Conservation (phyloP, 345 rosid species). For the Carallia pectinifolia region DNA sequence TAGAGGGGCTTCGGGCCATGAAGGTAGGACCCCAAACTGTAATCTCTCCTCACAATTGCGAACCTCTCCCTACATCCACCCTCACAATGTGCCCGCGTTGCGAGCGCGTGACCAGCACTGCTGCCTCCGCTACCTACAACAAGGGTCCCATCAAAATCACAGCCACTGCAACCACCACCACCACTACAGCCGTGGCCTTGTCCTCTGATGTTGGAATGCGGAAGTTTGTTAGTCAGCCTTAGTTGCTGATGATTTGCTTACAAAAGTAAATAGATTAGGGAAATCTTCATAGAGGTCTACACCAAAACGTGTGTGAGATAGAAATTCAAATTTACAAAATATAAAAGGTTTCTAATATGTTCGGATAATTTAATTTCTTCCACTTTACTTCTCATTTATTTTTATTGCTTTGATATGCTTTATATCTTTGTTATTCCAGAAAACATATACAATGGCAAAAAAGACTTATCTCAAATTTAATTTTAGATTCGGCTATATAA, state of each 20-base stretch:
- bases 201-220: constrained; percentile 38
- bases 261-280: constrained; percentile 10
- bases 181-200: constrained; percentile 21
- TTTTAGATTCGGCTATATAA: too few relatives aligned
- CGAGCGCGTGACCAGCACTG: constrained; percentile 68
- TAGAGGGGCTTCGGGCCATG: constrained; percentile 87
- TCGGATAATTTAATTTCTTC: neutral
- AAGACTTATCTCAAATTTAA: too few relatives aligned
- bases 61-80: constrained; percentile 62
- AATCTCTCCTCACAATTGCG: constrained; percentile 46
- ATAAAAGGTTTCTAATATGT: constrained; percentile 15
- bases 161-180: constrained; percentile 5
- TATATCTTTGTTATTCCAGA: too few relatives aligned
- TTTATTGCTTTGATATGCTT: too few relatives aligned
- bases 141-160: constrained; percentile 25
- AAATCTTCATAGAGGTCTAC: constrained; percentile 29
- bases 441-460: too few relatives aligned
- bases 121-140: constrained; percentile 21
- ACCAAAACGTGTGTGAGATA: constrained; percentile 18
- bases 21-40: constrained; percentile 65
- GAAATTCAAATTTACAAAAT: constrained; percentile 6
- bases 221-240: constrained; percentile 32
- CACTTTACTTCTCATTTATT: too few relatives aligned
- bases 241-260: neutral
- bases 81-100: constrained; percentile 94